Percentiles rank a stretch among this genome's conserved stretches.
These are phyloP conservation scores for Physaria fendleri DNA, from an alignment of 345 rosid genomes.

Conservation along the genomic window DNA sequence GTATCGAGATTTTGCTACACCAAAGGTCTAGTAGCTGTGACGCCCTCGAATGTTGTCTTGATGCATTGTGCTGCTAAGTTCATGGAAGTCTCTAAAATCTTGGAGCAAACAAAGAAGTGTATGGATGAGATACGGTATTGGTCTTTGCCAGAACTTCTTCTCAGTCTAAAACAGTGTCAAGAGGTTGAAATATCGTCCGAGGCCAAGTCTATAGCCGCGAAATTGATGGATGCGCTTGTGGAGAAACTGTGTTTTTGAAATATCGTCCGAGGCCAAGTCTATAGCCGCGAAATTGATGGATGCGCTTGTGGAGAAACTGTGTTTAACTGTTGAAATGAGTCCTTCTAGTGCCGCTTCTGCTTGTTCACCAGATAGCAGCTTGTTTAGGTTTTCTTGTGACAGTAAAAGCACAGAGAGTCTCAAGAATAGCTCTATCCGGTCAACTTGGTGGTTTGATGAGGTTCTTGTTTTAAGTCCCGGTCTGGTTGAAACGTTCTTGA, in stretches of 20 bases:
- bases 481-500: constrained; percentile 39
- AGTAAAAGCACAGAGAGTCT: constrained; percentile 85
- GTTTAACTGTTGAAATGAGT: constrained; percentile 52
- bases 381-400: constrained; percentile 66
- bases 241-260: constrained; percentile 49
- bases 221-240: constrained; percentile 53
- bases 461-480: constrained; percentile 37
- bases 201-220: constrained; percentile 38
- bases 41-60: constrained; percentile 46
- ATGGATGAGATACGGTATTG: constrained; percentile 58
- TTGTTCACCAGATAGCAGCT: constrained; percentile 74
- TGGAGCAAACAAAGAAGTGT: constrained; percentile 57
- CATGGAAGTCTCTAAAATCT: constrained; percentile 58
- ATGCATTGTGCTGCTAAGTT: constrained; percentile 66
- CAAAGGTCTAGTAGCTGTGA: constrained; percentile 42
- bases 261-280: too few species aligned
- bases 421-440: constrained; percentile 43
- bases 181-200: constrained; percentile 34
- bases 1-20: constrained; percentile 76
- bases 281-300: too few species aligned
- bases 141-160: constrained; percentile 81
- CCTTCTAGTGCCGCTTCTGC: constrained; percentile 60
- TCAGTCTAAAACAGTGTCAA: constrained; percentile 62
- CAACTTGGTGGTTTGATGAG: constrained; percentile 89
- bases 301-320: too few species aligned